These are phyloP conservation scores for Thraustochytrium striatum DNA, from an alignment of 352 stramenopile species.

Conservation along the genomic window DNA sequence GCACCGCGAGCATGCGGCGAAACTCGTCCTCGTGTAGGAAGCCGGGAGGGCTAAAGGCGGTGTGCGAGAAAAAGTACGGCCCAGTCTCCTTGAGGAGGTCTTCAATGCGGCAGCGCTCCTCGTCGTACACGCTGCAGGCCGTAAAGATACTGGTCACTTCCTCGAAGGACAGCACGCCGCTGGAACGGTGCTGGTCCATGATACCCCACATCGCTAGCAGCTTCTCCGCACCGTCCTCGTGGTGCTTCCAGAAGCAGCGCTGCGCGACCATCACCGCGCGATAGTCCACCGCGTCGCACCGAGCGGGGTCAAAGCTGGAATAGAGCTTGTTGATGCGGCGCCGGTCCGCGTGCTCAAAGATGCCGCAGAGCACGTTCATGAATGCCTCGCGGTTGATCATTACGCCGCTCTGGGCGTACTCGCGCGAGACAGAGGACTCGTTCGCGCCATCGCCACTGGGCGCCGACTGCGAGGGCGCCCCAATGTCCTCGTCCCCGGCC, in stretches of 20 bases:
- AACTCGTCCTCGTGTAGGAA: background rate
- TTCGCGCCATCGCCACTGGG: too few species aligned
- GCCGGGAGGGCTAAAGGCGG: background rate
- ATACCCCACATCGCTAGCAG: background rate
- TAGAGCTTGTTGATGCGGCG: constrained; percentile 39
- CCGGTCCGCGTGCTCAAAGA: constrained; percentile 38
- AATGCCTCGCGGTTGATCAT: constrained; percentile 27
- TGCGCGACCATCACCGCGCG: constrained; percentile 6
- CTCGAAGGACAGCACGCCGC: constrained; percentile 1
- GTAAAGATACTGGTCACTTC: background rate
- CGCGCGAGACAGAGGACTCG: too few species aligned
- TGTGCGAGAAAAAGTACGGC: background rate
- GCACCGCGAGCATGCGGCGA: background rate
- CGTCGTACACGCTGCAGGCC: background rate
- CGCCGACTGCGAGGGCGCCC: too few species aligned
- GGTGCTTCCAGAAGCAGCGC: constrained; percentile 40
- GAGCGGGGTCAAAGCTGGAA: constrained; percentile 24
- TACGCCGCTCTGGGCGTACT: too few species aligned
- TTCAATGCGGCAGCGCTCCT: background rate
- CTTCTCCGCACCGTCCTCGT: constrained; percentile 1
- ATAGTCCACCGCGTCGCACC: constrained; percentile 18
- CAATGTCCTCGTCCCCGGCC: too few species aligned
- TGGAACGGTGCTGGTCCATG: background rate
- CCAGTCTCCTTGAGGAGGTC: background rate
- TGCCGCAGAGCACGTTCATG: constrained; percentile 20